Evolutionary conservation across 371 early-diverging fungal species (phyloP).

Genomic region (Apophysomyces variabilis): DNA sequence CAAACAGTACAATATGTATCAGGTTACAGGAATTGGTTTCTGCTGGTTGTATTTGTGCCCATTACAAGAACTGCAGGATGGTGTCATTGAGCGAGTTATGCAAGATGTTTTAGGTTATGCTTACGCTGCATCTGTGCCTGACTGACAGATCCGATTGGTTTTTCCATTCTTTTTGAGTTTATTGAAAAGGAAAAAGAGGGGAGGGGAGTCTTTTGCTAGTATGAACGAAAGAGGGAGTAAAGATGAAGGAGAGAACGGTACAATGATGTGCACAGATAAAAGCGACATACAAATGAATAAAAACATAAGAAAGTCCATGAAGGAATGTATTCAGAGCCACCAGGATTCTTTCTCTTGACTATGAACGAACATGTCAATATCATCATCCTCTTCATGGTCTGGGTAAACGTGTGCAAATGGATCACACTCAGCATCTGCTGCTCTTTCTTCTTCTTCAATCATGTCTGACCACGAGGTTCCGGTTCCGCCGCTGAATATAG

Average conservation of each 20-base stretch:
- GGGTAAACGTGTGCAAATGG: slow-evolving; percentile 12
- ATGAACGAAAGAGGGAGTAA: slow-evolving; percentile 11
- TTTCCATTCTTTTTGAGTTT: slow-evolving; percentile 7
- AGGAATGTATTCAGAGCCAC: slow-evolving; percentile 43
- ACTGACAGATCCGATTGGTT: background rate
- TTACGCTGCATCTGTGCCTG: too few species aligned
- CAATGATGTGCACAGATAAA: background rate
- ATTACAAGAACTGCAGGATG: background rate
- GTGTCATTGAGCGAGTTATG: slow-evolving; percentile 2
- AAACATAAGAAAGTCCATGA: slow-evolving; percentile 8
- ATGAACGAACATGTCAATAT: slow-evolving; percentile 46
- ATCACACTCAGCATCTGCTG: slow-evolving; percentile 3
- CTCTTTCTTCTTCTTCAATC: slow-evolving; percentile 43
- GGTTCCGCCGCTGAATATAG: slow-evolving; percentile 38
- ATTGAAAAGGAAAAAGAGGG: slow-evolving; percentile 2
- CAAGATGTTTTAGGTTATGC: background rate
- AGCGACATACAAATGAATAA: slow-evolving; percentile 10
- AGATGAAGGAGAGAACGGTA: background rate
- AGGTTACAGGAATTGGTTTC: too few species aligned
- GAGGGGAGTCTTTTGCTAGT: background rate
- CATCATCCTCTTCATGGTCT: slow-evolving; percentile 40
- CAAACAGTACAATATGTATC: background rate
- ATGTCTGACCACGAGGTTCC: slow-evolving; percentile 51
- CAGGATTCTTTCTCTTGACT: slow-evolving; percentile 50
- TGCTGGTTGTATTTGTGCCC: too few species aligned